These are phyloP conservation scores for Penicillium fimorum DNA, from an alignment of 495 filamentous ascomycete species.

Conservation along the genomic window DNA sequence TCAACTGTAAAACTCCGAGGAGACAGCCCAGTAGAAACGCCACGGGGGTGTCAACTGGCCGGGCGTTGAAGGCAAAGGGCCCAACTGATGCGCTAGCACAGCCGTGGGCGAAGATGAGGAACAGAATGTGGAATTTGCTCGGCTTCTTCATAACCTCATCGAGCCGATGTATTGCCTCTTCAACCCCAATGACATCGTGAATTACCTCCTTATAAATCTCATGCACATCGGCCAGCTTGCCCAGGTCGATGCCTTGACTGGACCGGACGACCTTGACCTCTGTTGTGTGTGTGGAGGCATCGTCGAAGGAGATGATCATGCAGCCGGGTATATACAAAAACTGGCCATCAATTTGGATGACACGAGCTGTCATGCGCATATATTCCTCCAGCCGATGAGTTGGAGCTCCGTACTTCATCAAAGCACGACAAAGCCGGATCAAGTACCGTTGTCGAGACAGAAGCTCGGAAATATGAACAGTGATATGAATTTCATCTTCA, in stretches of 20 bases:
- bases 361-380: constrained; percentile 85
- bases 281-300: constrained; percentile 82
- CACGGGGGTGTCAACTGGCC: constrained; percentile 84
- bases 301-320: constrained; percentile 96
- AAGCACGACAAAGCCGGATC: constrained; percentile 75
- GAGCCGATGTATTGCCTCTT: constrained; percentile 73
- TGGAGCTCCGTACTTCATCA: constrained; percentile 83
- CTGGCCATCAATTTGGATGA: constrained; percentile 86
- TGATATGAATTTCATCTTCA: constrained; percentile 77
- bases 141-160: constrained; percentile 62
- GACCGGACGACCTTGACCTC: constrained; percentile 86
- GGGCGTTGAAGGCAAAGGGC: constrained; percentile 87
- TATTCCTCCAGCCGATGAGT: constrained; percentile 81
- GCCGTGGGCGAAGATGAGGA: constrained; percentile 80
- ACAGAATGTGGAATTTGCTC: constrained; percentile 64
- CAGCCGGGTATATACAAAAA: constrained; percentile 91
- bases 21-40: constrained; percentile 82
- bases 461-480: constrained; percentile 83
- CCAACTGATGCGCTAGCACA: constrained; percentile 75
- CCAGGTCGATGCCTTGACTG: constrained; percentile 76
- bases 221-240: constrained; percentile 79
- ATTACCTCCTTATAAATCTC: constrained; percentile 92
- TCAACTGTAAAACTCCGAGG: constrained; percentile 78
- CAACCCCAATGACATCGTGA: constrained; percentile 80
- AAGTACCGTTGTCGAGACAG: constrained; percentile 81